Percentiles rank a stretch among this genome's conserved stretches.
phyloP scores from a whole-genome alignment of 257 asterid genomes.

The Solanum piurae region DNA sequence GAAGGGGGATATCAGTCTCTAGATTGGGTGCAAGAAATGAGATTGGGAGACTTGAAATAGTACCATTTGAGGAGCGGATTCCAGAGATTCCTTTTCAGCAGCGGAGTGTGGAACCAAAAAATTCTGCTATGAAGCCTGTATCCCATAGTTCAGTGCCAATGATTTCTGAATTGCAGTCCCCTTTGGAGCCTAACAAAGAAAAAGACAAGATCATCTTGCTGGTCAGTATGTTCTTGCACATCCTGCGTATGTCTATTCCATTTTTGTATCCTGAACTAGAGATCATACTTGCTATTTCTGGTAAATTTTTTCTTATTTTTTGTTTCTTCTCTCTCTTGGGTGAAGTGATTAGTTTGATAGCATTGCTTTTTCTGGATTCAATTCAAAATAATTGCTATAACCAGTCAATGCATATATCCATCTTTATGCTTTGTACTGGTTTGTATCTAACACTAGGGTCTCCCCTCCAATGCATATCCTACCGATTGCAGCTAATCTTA shows the following conservation, averaged over 20 bases:
- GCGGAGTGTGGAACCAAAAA: slow-evolving; percentile 8
- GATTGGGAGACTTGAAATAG: slow-evolving; percentile 7
- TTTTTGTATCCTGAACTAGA: neutral
- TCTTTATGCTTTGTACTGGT: neutral
- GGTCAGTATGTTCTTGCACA: slow-evolving; percentile 30
- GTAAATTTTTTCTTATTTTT: neutral
- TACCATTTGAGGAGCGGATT: slow-evolving; percentile 23
- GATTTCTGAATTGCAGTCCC: slow-evolving; percentile 13
- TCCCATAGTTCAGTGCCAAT: slow-evolving; percentile 4
- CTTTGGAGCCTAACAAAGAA: slow-evolving; percentile 8
- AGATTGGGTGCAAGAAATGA: slow-evolving; percentile 14
- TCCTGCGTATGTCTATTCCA: neutral
- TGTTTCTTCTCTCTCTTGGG: neutral
- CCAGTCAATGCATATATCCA: neutral
- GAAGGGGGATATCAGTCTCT: neutral
- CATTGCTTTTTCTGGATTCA: neutral
- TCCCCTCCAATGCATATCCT: neutral
- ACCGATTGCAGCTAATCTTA: neutral
- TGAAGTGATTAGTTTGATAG: neutral
- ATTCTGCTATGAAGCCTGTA: slow-evolving; percentile 13
- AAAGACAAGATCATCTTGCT: slow-evolving; percentile 24
- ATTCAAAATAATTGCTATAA: neutral
- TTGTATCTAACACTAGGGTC: neutral
- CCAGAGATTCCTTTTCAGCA: slow-evolving; percentile 6
- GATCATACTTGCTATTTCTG: neutral